Conservation (phyloP, 202 grass and related monocot species). For the Brachypodium distachyon region DNA sequence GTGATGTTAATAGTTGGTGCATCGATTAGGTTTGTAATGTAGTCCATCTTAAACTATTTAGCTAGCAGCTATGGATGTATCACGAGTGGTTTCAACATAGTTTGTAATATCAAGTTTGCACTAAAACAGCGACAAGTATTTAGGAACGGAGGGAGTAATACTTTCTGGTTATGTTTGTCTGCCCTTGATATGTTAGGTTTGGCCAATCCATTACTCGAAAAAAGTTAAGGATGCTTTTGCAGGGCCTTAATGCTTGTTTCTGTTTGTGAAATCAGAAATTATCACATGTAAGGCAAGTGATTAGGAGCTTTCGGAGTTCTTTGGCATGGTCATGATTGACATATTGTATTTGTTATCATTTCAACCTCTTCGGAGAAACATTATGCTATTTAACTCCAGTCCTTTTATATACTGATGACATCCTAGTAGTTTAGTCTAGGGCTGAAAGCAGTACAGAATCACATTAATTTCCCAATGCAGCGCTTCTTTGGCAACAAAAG, state of each 20-base stretch:
- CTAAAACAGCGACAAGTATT: too few relatives aligned
- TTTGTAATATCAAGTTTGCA: not conserved
- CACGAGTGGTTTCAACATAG: not conserved
- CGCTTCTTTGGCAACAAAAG: not conserved
- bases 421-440: not conserved
- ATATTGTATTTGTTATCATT: not conserved
- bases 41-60: not conserved
- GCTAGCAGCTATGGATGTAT: not conserved
- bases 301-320: not conserved
- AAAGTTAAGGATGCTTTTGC: not conserved
- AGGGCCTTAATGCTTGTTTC: not conserved
- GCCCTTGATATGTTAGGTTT: not conserved
- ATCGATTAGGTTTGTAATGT: not conserved
- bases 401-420: not conserved
- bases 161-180: not conserved
- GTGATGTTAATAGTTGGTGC: not conserved
- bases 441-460: not conserved
- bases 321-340: not conserved
- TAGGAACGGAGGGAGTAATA: not conserved
- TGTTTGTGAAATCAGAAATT: not conserved
- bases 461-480: not conserved
- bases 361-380: not conserved
- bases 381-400: not conserved
- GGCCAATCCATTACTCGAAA: not conserved
- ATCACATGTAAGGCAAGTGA: not conserved